phyloP scores from a whole-genome alignment of 768 basidiomycete genomes.

The Suillus discolor region DNA sequence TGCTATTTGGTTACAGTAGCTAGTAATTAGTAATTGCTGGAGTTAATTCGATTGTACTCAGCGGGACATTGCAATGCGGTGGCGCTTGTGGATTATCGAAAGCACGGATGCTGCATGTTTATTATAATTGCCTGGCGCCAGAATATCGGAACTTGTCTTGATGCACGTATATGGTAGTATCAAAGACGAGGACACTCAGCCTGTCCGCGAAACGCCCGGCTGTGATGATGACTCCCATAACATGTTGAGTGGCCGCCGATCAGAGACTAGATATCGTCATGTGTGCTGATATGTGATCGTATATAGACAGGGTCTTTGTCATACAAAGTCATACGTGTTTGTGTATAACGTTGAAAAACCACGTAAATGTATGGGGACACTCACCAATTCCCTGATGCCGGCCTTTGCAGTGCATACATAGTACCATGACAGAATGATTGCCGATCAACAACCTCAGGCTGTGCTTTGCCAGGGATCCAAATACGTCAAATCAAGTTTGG shows the following conservation, averaged over 20 bases:
- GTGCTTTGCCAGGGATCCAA: not conserved
- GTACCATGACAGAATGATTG: not conserved
- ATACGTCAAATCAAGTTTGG: constrained; percentile 1
- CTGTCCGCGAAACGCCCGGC: not conserved
- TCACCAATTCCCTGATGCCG: no score
- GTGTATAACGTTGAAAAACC: no score
- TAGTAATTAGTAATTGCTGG: not conserved
- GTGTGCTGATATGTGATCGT: no score
- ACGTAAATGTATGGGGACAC: no score
- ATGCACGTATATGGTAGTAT: not conserved
- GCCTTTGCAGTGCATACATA: not conserved
- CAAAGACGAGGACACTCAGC: not conserved
- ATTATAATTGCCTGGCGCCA: not conserved
- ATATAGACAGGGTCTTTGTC: no score
- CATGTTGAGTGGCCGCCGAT: no score
- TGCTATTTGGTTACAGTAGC: constrained; percentile 2
- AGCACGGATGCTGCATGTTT: not conserved
- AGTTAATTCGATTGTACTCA: not conserved
- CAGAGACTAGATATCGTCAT: no score
- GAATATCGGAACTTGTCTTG: not conserved
- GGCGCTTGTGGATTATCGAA: not conserved
- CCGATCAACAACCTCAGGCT: constrained; percentile 2
- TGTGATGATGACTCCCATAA: not conserved
- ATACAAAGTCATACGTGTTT: no score
- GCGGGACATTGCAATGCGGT: not conserved